phyloP scores from a whole-genome alignment of 176 grass and related monocot genomes.

The Eragrostis nindensis region DNA sequence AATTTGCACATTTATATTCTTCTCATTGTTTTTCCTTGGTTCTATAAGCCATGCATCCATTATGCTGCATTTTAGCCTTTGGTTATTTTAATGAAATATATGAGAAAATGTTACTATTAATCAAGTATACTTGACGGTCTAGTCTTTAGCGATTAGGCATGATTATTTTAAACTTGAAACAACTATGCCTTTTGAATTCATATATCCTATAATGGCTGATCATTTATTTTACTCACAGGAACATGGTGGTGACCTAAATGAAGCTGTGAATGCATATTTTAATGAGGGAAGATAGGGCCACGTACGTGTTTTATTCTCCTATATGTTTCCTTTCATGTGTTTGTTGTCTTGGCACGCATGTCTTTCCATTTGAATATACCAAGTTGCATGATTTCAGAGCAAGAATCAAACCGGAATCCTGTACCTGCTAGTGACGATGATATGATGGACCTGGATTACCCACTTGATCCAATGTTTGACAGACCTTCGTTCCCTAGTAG shows the following conservation, averaged over 20 bases:
- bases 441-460: slow-evolving; percentile 72
- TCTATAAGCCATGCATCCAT: background rate
- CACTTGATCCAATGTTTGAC: slow-evolving; percentile 38
- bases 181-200: slow-evolving; percentile 5
- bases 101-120: background rate
- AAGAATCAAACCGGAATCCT: slow-evolving; percentile 52
- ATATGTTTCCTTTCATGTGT: slow-evolving; percentile 18
- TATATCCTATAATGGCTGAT: slow-evolving; percentile 11
- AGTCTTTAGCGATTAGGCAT: slow-evolving; percentile 9
- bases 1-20: background rate
- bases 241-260: slow-evolving; percentile 86
- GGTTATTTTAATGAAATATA: background rate
- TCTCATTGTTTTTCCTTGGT: slow-evolving; percentile 4
- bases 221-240: slow-evolving; percentile 57
- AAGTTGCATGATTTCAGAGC: slow-evolving; percentile 42
- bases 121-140: background rate
- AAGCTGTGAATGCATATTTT: slow-evolving; percentile 91
- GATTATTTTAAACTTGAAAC: slow-evolving; percentile 10
- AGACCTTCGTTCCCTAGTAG: slow-evolving; percentile 40
- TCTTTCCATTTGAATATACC: slow-evolving; percentile 2
- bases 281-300: slow-evolving; percentile 71
- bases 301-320: slow-evolving; percentile 44
- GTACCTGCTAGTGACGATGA: slow-evolving; percentile 50
- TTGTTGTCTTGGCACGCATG: background rate
- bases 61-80: slow-evolving; percentile 9